Percentiles rank a stretch among this genome's conserved stretches.
These are phyloP conservation scores for Suillus bovinus DNA, from an alignment of 768 basidiomycete species.

Conservation along the genomic window DNA sequence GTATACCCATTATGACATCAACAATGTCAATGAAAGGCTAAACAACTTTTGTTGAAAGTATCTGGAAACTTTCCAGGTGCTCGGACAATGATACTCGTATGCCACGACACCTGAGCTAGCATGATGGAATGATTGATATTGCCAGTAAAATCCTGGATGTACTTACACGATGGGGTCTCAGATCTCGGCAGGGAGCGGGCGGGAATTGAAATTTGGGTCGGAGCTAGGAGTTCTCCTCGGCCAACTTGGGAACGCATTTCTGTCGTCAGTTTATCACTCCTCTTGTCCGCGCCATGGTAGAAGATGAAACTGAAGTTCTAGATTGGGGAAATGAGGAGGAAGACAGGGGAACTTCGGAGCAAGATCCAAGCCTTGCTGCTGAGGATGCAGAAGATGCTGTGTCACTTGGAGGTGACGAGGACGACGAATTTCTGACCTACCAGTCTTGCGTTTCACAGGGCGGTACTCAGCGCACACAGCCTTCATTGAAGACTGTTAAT, in stretches of 20 bases:
- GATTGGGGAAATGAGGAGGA: constrained; percentile 69
- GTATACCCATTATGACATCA: neutral
- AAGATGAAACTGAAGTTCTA: constrained; percentile 65
- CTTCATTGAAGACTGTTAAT: constrained; percentile 20
- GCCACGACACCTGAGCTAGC: neutral
- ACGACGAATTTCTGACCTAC: constrained; percentile 56
- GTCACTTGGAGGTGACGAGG: constrained; percentile 73
- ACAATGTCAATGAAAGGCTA: neutral
- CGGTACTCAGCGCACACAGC: constrained; percentile 14
- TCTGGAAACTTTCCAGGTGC: neutral
- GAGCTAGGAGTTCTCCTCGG: constrained; percentile 11
- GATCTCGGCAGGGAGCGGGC: constrained; percentile 1
- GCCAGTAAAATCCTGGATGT: neutral
- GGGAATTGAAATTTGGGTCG: constrained; percentile 13
- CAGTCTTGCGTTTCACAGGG: constrained; percentile 37
- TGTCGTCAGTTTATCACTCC: constrained; percentile 16
- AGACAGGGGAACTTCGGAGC: constrained; percentile 43
- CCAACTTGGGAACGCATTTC: constrained; percentile 2
- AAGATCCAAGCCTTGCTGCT: constrained; percentile 33
- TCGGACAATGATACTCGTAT: neutral
- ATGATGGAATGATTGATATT: neutral
- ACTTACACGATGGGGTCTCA: neutral
- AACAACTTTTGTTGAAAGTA: neutral
- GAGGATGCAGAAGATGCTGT: constrained; percentile 62
- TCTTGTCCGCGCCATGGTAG: constrained; percentile 40